Evolutionary conservation across 352 stramenopile species (phyloP).

Genomic region (Pythium phragmiticola): DNA sequence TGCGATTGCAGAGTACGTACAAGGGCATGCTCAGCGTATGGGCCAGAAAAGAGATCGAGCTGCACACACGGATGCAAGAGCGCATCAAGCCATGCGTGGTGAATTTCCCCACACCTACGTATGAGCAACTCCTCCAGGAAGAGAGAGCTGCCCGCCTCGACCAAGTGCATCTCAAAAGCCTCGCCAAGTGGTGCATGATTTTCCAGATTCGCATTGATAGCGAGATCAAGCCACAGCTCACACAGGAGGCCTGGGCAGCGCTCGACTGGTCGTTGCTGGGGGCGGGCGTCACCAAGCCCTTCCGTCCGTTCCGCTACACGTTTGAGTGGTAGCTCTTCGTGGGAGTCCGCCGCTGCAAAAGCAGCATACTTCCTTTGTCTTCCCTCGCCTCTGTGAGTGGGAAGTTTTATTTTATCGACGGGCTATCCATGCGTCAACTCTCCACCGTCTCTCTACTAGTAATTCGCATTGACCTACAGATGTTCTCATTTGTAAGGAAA

Average conservation of each 20-base stretch:
- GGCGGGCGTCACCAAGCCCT: conserved; percentile 9
- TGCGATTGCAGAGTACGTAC: conserved; percentile 2
- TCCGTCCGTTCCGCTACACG: conserved; percentile 9
- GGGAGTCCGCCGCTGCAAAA: neutral
- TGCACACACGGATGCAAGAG: neutral
- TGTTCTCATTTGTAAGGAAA: too few relatives aligned
- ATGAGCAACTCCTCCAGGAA: neutral
- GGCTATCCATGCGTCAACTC: too few relatives aligned
- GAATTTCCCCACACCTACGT: neutral
- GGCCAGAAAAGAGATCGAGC: conserved; percentile 6
- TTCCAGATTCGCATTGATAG: conserved; percentile 8
- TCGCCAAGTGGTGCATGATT: neutral
- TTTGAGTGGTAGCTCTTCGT: conserved; percentile 16
- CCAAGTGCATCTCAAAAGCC: neutral
- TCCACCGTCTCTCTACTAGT: too few relatives aligned
- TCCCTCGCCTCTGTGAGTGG: too few relatives aligned
- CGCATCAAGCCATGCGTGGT: neutral
- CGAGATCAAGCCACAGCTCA: neutral
- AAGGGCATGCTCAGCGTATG: conserved; percentile 1
- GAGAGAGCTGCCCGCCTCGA: neutral
- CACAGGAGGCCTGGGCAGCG: neutral
- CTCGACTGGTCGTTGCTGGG: conserved; percentile 10
- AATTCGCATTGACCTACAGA: too few relatives aligned
- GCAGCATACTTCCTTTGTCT: too few relatives aligned
- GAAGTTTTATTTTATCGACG: too few relatives aligned